Base-by-base conservation (phyloP, 225 moss, liverwort and hornwort genomes). In the Lunularia cruciata region DNA sequence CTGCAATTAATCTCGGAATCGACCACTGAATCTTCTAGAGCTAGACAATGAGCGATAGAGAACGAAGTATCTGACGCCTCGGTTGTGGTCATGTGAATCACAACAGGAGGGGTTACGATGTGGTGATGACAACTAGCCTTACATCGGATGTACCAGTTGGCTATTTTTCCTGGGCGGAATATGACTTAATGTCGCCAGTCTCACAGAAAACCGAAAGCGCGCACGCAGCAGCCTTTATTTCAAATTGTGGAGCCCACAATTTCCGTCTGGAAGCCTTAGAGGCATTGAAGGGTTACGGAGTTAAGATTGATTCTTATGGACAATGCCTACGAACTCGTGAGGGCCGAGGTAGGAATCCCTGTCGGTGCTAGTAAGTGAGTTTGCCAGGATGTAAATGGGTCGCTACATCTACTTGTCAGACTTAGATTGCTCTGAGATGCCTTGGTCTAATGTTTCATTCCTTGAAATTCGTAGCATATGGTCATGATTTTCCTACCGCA, bases 51-150 rank as follows among this genome's bases (percentile, higher is more conserved):
- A n/a, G n/a, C n/a, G n/a, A n/a, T n/a, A n/a, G n/a, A n/a, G n/a
- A n/a, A n/a, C n/a, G n/a, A n/a, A n/a, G n/a, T n/a, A n/a, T n/a
- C n/a, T n/a, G n/a, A n/a, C n/a, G n/a, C n/a, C n/a, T n/a, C n/a
- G n/a, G n/a, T n/a, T n/a, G n/a, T n/a, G n/a, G n/a, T n/a, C n/a
- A n/a, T n/a, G n/a, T 43, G 11, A 16, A 40, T 49, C 5, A 16
- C 49, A 49, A 57, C 80, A 81, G 80, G 78, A 78, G 39, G 26
- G 98, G 98, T 36, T 62, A 77, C 13, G 85, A 81, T 48, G 87
- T 91, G 74, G 91, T 80, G 77, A 98, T 98, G 98, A 98, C 98
- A 54, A 98, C 98, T n/a, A 98, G 80, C 75, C 85, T 98, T 46
- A 68, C 71, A 54, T 98, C 98, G n/a, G 93, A 98, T 75, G 98